These are phyloP conservation scores for Botrytis fragariae DNA, from an alignment of 2,329 filamentous ascomycete genomes.

Conservation along the genomic window DNA sequence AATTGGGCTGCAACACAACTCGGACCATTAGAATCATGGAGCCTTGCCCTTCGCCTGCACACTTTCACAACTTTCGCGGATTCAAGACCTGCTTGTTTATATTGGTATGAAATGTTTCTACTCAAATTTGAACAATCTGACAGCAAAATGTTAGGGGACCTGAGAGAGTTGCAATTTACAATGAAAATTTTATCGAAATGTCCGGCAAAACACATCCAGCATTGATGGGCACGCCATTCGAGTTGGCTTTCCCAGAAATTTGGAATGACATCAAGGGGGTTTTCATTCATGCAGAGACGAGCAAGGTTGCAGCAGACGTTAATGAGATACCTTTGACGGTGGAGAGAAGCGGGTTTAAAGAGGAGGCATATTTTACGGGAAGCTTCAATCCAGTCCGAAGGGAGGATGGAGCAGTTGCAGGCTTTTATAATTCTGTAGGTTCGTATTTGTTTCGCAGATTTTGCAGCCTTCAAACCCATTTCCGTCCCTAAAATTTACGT, in stretches of 20 bases:
- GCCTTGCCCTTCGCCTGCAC: slow-evolving; percentile 27
- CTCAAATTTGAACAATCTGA: slow-evolving; percentile 1
- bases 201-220: slow-evolving; percentile 30
- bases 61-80: slow-evolving; percentile 31
- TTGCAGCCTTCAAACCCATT: not conserved
- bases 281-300: slow-evolving; percentile 27
- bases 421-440: slow-evolving; percentile 30
- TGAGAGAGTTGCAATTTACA: slow-evolving; percentile 32
- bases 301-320: slow-evolving; percentile 28
- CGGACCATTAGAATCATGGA: slow-evolving; percentile 29
- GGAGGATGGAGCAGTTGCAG: slow-evolving; percentile 29
- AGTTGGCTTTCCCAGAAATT: slow-evolving; percentile 29
- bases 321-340: slow-evolving; percentile 32
- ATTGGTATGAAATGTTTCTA: slow-evolving; percentile 26
- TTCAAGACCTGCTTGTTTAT: slow-evolving; percentile 28
- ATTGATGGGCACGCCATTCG: slow-evolving; percentile 29
- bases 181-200: slow-evolving; percentile 31
- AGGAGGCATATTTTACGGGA: slow-evolving; percentile 35
- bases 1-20: slow-evolving; percentile 30
- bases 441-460: not conserved
- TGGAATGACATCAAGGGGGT: slow-evolving; percentile 23
- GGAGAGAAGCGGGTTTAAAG: slow-evolving; percentile 29
- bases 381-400: slow-evolving; percentile 33
- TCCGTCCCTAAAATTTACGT: not conserved
- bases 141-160: slow-evolving; percentile 27